Base-by-base conservation (phyloP, 2,329 filamentous ascomycete genomes). In the Sporothrix pseudoabietina region DNA sequence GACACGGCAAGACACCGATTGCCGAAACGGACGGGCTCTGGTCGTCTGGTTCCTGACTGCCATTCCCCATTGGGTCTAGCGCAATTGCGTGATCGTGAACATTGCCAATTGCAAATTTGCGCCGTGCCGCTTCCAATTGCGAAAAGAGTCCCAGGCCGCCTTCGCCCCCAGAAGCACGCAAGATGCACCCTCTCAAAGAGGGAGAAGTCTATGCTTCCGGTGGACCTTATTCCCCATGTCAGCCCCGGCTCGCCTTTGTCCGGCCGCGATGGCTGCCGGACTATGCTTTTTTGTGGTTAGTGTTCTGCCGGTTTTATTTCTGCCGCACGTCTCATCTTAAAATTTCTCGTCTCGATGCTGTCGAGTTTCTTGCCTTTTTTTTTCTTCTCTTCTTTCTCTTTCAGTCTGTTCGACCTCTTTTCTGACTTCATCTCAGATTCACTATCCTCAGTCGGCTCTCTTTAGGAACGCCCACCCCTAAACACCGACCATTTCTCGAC, bases 31-130 rank as follows among this genome's bases (percentile, higher is more conserved):
- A 47, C 61, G 61, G 61, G 59, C 14, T 49, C 14, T 49, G 41
- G 41, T 47, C 7, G 5, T 32, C n/a, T 55, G 35, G 73, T 61
- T 16, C 65, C 71, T 66, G 55, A n/a, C 9, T 0, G 26, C 68
- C 41, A 59, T 66, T 16, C 74, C 72, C 0, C 1, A 39, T 66
- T 3, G 0, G 39, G 76, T 9, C 54, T 77, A 76, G 76, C 7
- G 49, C 71, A 57, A 78, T 78, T 76, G 76, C 77, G 77, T 78
- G 77, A 76, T 78, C 74, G 71, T 72, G 54, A 66, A 73, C n/a
- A 63, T 54, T 22, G 54, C 19, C 35, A 47, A 69, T 69, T 69
- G 59, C 61, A 59, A 72, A 72, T 70, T 69, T 68, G 68, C 70
- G 39, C 66, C 54, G 68, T 55, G 63, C 72, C 61, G 69, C 55